These are phyloP conservation scores for Phytophthora europaea DNA, from an alignment of 352 stramenopile species.

Conservation along the genomic window DNA sequence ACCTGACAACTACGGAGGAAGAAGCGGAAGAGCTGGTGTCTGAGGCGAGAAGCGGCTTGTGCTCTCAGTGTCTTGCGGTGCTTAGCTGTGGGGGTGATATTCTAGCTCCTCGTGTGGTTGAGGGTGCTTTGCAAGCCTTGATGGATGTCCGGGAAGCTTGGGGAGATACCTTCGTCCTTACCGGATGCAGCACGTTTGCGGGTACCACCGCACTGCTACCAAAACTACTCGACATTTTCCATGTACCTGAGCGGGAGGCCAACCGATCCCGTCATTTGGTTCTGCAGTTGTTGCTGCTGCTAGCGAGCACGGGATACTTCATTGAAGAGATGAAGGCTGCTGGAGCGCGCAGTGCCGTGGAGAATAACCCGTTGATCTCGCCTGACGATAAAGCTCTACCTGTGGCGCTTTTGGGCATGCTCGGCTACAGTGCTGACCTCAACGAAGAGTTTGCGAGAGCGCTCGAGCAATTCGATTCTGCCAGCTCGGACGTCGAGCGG, in stretches of 20 bases:
- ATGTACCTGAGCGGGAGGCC: conserved; percentile 18
- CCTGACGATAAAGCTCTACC: conserved; percentile 63
- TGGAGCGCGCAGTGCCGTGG: conserved; percentile 58
- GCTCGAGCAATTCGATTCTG: conserved; percentile 51
- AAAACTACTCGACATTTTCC: conserved; percentile 55
- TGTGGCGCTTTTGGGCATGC: conserved; percentile 68
- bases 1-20: conserved; percentile 14
- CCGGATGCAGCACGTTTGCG: conserved; percentile 33
- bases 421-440: conserved; percentile 78
- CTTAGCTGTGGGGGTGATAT: conserved; percentile 14
- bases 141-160: conserved; percentile 38
- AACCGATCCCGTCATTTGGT: conserved; percentile 49
- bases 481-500: conserved; percentile 13
- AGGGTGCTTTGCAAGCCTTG: conserved; percentile 38
- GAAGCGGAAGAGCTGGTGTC: conserved; percentile 6
- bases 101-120: conserved; percentile 23
- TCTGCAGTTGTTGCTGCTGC: conserved; percentile 61
- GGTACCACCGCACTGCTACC: conserved; percentile 36
- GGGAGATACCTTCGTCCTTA: conserved; percentile 45
- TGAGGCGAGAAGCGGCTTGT: conserved; percentile 21
- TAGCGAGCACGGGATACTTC: conserved; percentile 63
- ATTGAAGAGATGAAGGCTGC: conserved; percentile 68
- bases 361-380: conserved; percentile 66
- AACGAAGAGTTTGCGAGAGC: conserved; percentile 69
- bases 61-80: conserved; percentile 26